phyloP scores from a whole-genome alignment of 2,329 filamentous ascomycete genomes.

The Claviceps digitariae region DNA sequence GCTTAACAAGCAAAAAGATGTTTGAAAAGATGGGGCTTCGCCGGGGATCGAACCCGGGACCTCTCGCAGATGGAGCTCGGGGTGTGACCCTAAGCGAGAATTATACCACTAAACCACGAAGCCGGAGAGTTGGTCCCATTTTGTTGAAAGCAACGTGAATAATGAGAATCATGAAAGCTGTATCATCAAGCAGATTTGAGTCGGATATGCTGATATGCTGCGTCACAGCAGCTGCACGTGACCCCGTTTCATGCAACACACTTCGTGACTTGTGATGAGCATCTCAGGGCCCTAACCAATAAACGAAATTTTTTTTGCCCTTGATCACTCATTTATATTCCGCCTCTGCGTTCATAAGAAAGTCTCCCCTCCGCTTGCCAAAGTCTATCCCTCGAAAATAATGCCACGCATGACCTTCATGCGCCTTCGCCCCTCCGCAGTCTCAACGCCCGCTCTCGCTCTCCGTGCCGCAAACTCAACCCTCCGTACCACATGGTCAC shows the following conservation, averaged over 20 bases:
- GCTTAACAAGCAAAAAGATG: not conserved
- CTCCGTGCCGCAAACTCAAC: not conserved
- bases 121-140: not conserved
- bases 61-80: slow-evolving; percentile 5
- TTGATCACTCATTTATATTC: no score
- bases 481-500: not conserved
- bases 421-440: not conserved
- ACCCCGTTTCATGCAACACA: no score
- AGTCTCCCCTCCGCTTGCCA: not conserved
- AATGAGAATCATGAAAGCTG: fast-evolving
- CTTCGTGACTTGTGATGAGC: no score
- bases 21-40: slow-evolving; percentile 1
- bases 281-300: no score
- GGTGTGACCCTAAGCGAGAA: slow-evolving; percentile 7
- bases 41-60: slow-evolving; percentile 7
- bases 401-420: not conserved
- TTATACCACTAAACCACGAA: slow-evolving; percentile 8
- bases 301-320: no score
- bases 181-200: no score
- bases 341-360: no score
- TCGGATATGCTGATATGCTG: no score
- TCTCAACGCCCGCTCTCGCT: not conserved
- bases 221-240: no score
- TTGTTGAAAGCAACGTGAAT: fast-evolving
- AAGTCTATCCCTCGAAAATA: slow-evolving; percentile 1